A percentile compares a stretch with the other conserved stretches of the same genome.
Conservation (phyloP, 208 protist species). For the Ichthyophonus hoferi region DNA sequence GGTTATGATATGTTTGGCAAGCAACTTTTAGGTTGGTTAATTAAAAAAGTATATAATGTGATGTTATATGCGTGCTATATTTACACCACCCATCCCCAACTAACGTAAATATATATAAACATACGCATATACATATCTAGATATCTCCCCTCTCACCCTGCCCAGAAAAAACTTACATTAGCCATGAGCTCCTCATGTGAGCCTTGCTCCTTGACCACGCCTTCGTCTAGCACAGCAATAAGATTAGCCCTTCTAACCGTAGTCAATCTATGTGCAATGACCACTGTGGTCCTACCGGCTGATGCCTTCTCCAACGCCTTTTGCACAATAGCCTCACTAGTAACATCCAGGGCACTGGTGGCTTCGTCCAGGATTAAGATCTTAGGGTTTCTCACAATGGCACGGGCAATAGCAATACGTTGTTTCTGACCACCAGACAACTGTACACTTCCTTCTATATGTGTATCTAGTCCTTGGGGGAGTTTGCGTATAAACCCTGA, state of each 20-base stretch:
- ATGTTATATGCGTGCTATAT: no score
- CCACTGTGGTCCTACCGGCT: conserved; percentile 38
- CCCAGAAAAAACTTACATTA: neutral
- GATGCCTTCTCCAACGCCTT: conserved; percentile 30
- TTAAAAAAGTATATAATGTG: no score
- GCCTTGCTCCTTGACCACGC: neutral
- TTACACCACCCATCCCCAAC: no score
- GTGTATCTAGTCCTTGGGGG: conserved; percentile 43
- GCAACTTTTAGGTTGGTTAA: no score
- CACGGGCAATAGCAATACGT: conserved; percentile 50
- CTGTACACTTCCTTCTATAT: conserved; percentile 53
- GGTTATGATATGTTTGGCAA: no score
- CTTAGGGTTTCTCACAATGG: conserved; percentile 32
- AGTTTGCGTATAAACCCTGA: conserved; percentile 47
- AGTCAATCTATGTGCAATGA: conserved; percentile 52
- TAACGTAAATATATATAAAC: no score
- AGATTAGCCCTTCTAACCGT: neutral
- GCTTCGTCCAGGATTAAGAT: conserved; percentile 54
- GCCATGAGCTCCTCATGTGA: neutral
- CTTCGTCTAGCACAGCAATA: neutral
- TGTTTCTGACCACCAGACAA: conserved; percentile 62
- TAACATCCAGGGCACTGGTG: conserved; percentile 49
- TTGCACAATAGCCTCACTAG: conserved; percentile 43
- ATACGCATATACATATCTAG: no score
- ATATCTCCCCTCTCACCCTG: neutral